phyloP scores from a whole-genome alignment of 345 rosid species.

The Syzygium aqueum region DNA sequence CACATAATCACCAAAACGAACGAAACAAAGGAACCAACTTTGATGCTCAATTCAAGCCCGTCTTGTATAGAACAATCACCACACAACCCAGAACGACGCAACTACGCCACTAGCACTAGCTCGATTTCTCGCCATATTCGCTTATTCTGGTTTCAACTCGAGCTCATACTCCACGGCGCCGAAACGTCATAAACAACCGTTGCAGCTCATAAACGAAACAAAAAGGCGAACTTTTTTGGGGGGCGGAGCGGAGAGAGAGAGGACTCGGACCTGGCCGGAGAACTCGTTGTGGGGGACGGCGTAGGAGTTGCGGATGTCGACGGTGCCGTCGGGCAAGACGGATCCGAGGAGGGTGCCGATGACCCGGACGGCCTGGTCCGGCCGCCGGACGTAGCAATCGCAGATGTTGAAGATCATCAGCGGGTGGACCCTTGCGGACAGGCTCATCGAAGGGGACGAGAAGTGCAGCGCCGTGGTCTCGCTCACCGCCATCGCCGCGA shows the following conservation, averaged over 20 bases:
- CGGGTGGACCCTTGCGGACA: constrained; percentile 74
- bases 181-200: too few relatives aligned
- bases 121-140: not conserved
- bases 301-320: constrained; percentile 87
- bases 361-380: constrained; percentile 88
- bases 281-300: constrained; percentile 98
- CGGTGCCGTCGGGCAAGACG: constrained; percentile 74
- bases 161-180: not conserved
- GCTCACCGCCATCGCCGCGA: constrained; percentile 48
- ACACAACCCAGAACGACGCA: not conserved
- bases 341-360: constrained; percentile 97
- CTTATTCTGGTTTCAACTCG: not conserved
- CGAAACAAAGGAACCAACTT: not conserved
- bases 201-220: not conserved
- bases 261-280: constrained; percentile 56
- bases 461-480: constrained; percentile 71
- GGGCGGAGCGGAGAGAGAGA: rapidly evolving
- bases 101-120: not conserved
- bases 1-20: not conserved
- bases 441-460: constrained; percentile 14
- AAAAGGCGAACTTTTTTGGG: not conserved
- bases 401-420: constrained; percentile 86
- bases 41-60: not conserved
- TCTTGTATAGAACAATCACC: not conserved
- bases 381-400: constrained; percentile 91